Conservation (phyloP, 306 rosid genomes). For the Trichosanthes cucumerina region DNA sequence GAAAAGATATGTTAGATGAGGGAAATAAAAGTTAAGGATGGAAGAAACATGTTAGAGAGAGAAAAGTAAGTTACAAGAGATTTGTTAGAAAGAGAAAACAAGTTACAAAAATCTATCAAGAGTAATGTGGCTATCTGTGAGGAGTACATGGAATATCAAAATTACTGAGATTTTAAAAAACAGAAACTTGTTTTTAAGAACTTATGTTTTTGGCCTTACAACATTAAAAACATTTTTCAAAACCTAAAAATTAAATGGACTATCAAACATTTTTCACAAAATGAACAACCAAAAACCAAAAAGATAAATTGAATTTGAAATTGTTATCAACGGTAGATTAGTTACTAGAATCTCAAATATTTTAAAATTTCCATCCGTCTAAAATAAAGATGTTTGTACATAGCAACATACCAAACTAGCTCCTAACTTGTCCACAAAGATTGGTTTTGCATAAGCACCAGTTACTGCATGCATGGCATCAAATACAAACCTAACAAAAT, state of each 20-base stretch:
- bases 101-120: neutral
- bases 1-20: neutral
- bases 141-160: neutral
- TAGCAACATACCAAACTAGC: constrained; percentile 57
- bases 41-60: neutral
- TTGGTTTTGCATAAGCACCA: constrained; percentile 93
- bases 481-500: constrained; percentile 51
- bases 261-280: neutral
- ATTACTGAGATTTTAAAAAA: neutral
- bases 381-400: constrained; percentile 5
- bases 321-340: neutral
- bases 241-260: neutral
- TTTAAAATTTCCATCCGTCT: neutral
- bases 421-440: constrained; percentile 87
- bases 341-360: neutral
- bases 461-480: constrained; percentile 99
- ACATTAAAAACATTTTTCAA: neutral
- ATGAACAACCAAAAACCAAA: neutral
- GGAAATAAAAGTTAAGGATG: neutral
- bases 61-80: neutral
- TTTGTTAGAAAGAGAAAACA: neutral
- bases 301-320: neutral
- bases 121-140: neutral
- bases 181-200: neutral
- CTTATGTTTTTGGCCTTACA: neutral